Conservation (phyloP, 2,329 filamentous ascomycete genomes). For the Tolypocladium tropicale region DNA sequence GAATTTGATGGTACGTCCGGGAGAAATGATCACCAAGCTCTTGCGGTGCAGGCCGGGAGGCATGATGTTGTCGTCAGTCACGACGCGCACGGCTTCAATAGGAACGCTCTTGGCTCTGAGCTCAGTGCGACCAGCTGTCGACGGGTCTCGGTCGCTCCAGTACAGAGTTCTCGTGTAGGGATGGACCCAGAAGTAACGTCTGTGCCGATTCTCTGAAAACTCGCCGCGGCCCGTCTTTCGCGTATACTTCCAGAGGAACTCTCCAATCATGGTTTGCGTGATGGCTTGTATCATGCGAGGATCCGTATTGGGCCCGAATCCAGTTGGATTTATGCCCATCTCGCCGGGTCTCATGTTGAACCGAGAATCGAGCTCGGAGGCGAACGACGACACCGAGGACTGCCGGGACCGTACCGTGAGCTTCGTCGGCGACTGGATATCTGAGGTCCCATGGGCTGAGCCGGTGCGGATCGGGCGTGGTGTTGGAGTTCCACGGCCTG, state of each 20-base stretch:
- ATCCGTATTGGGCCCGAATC: conserved; percentile 67
- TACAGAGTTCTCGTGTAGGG: conserved; percentile 94
- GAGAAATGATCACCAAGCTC: conserved; percentile 83
- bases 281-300: conserved; percentile 98
- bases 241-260: conserved; percentile 98
- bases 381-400: conserved; percentile 91
- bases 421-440: conserved; percentile 38
- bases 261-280: conserved; percentile 98
- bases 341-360: conserved; percentile 65
- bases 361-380: conserved; percentile 81
- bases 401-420: conserved; percentile 30
- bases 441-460: conserved; percentile 34
- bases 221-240: conserved; percentile 84
- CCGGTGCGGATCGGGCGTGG: conserved; percentile 38
- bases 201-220: conserved; percentile 81
- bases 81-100: conserved; percentile 85
- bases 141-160: conserved; percentile 89
- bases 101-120: conserved; percentile 77
- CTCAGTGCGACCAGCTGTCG: conserved; percentile 65
- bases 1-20: conserved; percentile 82
- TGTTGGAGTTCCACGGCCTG: conserved; percentile 47
- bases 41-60: conserved; percentile 91
- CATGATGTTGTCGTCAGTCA: conserved; percentile 89
- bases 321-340: conserved; percentile 40
- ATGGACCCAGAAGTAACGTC: conserved; percentile 98